Conservation (phyloP, 306 rosid species). For the Mimosa bimucronata region DNA sequence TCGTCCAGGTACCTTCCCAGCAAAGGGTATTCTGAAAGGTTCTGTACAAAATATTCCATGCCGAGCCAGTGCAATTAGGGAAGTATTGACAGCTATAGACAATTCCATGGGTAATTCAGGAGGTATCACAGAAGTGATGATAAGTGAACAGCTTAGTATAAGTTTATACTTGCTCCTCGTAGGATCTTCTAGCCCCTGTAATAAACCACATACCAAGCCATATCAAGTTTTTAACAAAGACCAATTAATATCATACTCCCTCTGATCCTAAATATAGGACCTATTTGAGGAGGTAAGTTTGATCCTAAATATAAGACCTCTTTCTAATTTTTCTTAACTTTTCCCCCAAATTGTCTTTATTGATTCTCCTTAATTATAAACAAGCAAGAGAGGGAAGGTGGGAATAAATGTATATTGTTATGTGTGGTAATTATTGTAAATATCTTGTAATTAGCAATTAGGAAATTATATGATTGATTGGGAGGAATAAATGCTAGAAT, state of each 20-base stretch:
- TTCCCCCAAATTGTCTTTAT: no score
- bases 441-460: no score
- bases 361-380: no score
- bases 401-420: no score
- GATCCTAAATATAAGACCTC: no score
- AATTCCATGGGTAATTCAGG: slow-evolving; percentile 99
- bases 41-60: slow-evolving; percentile 97
- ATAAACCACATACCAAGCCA: slow-evolving; percentile 31
- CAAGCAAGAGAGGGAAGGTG: no score
- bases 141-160: slow-evolving; percentile 94
- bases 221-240: slow-evolving; percentile 26
- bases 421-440: no score
- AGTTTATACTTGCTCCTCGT: slow-evolving; percentile 99
- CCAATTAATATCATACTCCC: slow-evolving; percentile 31
- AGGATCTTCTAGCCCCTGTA: slow-evolving; percentile 97
- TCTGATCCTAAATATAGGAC: no score
- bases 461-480: no score
- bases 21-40: slow-evolving; percentile 99
- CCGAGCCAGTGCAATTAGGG: slow-evolving; percentile 94
- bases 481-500: no score
- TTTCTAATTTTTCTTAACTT: no score
- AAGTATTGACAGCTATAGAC: slow-evolving; percentile 98
- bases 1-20: slow-evolving; percentile 84
- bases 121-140: slow-evolving; percentile 97
- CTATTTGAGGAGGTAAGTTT: no score